Percentiles rank a stretch among this genome's conserved stretches.
Conservation (phyloP, 345 rosid species). For the Barbarea vulgaris region DNA sequence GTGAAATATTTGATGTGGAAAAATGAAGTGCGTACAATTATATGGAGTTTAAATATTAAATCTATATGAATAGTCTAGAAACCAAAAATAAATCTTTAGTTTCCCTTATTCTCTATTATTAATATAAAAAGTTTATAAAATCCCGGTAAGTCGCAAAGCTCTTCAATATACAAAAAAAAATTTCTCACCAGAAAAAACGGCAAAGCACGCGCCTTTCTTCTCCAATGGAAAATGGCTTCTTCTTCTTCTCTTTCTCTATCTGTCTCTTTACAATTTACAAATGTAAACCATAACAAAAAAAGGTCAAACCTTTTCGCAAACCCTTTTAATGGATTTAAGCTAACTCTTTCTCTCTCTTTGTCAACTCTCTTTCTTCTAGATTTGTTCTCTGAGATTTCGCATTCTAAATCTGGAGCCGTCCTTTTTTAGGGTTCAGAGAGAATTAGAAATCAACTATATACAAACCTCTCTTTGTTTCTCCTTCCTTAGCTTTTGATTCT, state of each 20-base stretch:
- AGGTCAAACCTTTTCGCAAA: slow-evolving; percentile 22
- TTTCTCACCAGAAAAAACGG: slow-evolving; percentile 24
- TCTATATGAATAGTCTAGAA: too few relatives aligned
- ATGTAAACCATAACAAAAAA: slow-evolving; percentile 2
- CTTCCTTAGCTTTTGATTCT: slow-evolving; percentile 32
- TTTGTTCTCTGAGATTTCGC: slow-evolving; percentile 26
- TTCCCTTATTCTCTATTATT: too few relatives aligned
- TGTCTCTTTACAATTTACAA: slow-evolving; percentile 12
- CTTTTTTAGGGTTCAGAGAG: slow-evolving; percentile 15
- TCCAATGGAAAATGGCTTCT: slow-evolving; percentile 27
- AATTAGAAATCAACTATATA: slow-evolving; percentile 22
- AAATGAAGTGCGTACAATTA: background rate
- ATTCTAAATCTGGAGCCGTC: slow-evolving; percentile 29
- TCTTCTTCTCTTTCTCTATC: background rate
- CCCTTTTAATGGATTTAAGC: slow-evolving; percentile 42
- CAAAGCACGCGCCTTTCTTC: slow-evolving; percentile 30
- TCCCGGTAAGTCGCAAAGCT: slow-evolving; percentile 9
- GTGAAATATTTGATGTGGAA: background rate
- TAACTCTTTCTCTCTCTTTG: slow-evolving; percentile 25
- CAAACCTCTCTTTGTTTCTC: slow-evolving; percentile 25
- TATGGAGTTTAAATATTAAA: background rate
- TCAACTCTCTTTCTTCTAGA: slow-evolving; percentile 33
- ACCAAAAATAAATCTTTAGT: too few relatives aligned
- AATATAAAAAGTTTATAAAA: too few relatives aligned
- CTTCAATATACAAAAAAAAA: background rate